Conservation (phyloP, 345 rosid species). For the thale cress (Arabidopsis thaliana) region TAIR10.1 NC_003074.8:4948001-4948500, state of each 20-base stretch:
- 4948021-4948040: slow-evolving; percentile 89
- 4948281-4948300: slow-evolving; percentile 59
- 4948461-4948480: slow-evolving; percentile 22
- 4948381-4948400: slow-evolving; percentile 11
- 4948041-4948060: slow-evolving; percentile 92
- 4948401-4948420: slow-evolving; percentile 16
- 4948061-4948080: slow-evolving; percentile 82
- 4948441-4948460: not conserved
- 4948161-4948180: slow-evolving; percentile 20
- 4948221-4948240: slow-evolving; percentile 51
- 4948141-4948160: slow-evolving; percentile 9
- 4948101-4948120: slow-evolving; percentile 66
- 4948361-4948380: slow-evolving; percentile 50
- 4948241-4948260: slow-evolving; percentile 50
- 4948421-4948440: slow-evolving; percentile 3
- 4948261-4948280: slow-evolving; percentile 52
- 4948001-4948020: slow-evolving; percentile 66
- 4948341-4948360: slow-evolving; percentile 93
- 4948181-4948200: slow-evolving; percentile 31
- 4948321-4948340: slow-evolving; percentile 53
- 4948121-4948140: slow-evolving; percentile 19
- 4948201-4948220: slow-evolving; percentile 79
- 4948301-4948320: slow-evolving; percentile 47
- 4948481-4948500: slow-evolving; percentile 9
- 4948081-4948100: slow-evolving; percentile 89